phyloP scores from a whole-genome alignment of 305 asterid species.

The Fraxinus velutina region DNA sequence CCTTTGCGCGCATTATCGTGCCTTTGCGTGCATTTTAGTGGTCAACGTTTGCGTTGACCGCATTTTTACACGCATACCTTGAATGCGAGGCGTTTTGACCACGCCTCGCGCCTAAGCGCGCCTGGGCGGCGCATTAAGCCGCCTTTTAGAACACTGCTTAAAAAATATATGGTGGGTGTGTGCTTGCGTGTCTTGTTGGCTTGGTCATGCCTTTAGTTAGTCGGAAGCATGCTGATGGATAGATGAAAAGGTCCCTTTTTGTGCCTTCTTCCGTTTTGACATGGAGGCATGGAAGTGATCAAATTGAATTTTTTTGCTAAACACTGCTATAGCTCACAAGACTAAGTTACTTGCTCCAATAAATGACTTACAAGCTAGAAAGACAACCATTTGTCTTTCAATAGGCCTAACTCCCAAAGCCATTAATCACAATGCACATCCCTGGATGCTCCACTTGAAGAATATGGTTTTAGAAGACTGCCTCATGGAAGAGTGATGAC shows the following conservation, averaged over 20 bases:
- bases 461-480: neutral
- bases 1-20: too few relatives aligned
- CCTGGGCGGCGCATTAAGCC: too few relatives aligned
- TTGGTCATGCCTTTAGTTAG: neutral
- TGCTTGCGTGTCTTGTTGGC: neutral
- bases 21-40: too few relatives aligned
- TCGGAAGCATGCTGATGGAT: neutral
- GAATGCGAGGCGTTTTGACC: too few relatives aligned
- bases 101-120: too few relatives aligned
- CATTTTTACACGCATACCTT: too few relatives aligned
- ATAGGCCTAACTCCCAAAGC: neutral
- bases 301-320: neutral
- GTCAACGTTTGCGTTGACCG: too few relatives aligned
- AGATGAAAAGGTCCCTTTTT: neutral
- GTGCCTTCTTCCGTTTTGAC: neutral
- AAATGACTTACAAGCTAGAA: neutral
- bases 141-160: neutral
- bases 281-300: neutral
- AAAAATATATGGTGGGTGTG: neutral
- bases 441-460: neutral
- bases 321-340: neutral
- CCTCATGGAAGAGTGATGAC: neutral
- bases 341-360: neutral
- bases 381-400: neutral
- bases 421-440: neutral